phyloP scores from a whole-genome alignment of 1,139 yeast species.

The Blastobotrys aristatus region DNA sequence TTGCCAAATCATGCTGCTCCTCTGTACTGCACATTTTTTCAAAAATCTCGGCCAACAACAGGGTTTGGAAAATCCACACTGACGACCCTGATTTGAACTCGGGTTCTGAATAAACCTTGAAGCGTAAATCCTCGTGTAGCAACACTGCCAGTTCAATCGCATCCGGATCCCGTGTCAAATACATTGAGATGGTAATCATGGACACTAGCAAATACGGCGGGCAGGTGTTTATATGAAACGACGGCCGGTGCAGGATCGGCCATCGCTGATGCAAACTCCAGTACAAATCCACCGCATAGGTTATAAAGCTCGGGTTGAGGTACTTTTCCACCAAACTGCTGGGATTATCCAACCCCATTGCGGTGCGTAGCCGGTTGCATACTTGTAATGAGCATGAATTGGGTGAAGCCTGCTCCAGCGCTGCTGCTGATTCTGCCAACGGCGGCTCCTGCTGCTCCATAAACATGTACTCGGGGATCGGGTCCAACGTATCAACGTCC shows the following conservation, averaged over 20 bases:
- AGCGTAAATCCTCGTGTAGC: constrained; percentile 54
- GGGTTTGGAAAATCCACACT: constrained; percentile 60
- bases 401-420: too few relatives aligned
- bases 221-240: constrained; percentile 47
- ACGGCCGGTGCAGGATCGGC: constrained; percentile 54
- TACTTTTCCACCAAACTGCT: constrained; percentile 21
- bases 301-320: constrained; percentile 22
- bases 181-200: constrained; percentile 51
- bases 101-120: constrained; percentile 50
- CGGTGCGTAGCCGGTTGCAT: constrained; percentile 17
- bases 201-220: constrained; percentile 49
- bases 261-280: constrained; percentile 48
- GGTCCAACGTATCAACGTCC: neutral
- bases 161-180: constrained; percentile 32
- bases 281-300: constrained; percentile 25
- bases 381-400: constrained; percentile 12
- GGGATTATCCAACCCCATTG: constrained; percentile 16
- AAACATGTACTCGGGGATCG: constrained; percentile 6
- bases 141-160: constrained; percentile 38
- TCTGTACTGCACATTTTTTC: constrained; percentile 53
- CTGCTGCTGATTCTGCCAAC: constrained; percentile 3
- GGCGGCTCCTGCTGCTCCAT: neutral
- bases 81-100: constrained; percentile 56
- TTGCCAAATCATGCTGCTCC: constrained; percentile 41
- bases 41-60: constrained; percentile 56